Conservation (phyloP, 2,329 filamentous ascomycete genomes). For the Colletotrichum liaoningense region DNA sequence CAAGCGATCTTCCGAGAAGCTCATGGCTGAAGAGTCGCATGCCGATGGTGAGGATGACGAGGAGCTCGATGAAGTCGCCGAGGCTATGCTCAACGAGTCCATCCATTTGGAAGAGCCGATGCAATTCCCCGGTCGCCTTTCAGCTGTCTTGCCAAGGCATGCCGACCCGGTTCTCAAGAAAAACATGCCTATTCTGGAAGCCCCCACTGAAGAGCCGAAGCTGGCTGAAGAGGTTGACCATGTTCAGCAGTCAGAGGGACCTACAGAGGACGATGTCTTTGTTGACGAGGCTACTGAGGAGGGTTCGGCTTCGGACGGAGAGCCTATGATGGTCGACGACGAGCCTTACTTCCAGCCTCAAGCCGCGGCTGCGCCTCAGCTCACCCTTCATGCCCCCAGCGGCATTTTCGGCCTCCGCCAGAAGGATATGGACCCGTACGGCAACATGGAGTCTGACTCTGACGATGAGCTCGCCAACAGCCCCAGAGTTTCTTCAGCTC, state of each 20-base stretch:
- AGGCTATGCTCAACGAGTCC: slow-evolving; percentile 40
- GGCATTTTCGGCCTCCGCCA: slow-evolving; percentile 58
- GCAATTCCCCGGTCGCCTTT: slow-evolving; percentile 58
- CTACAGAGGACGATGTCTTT: slow-evolving; percentile 29
- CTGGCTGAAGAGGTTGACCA: not conserved
- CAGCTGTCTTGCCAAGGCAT: slow-evolving; percentile 56
- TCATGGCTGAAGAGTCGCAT: slow-evolving; percentile 48
- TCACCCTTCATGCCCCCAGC: slow-evolving; percentile 41
- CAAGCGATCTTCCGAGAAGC: slow-evolving; percentile 48
- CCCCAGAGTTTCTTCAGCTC: slow-evolving; percentile 37
- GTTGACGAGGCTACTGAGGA: slow-evolving; percentile 12
- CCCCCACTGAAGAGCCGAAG: slow-evolving; percentile 7
- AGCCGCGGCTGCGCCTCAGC: slow-evolving; percentile 40
- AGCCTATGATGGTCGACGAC: slow-evolving; percentile 37
- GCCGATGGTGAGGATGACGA: slow-evolving; percentile 32
- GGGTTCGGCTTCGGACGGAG: slow-evolving; percentile 11
- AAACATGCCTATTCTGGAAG: slow-evolving; percentile 43
- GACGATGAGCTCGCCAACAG: slow-evolving; percentile 62
- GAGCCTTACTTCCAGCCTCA: slow-evolving; percentile 43
- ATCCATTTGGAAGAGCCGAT: slow-evolving; percentile 48
- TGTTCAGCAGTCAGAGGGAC: slow-evolving; percentile 12
- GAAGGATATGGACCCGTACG: slow-evolving; percentile 58
- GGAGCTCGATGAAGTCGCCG: slow-evolving; percentile 39
- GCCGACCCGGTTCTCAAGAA: slow-evolving; percentile 52
- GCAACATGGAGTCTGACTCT: slow-evolving; percentile 61